Evolutionary conservation across 148 eudicot species (phyloP).

Genomic region (Rhododendron vialii): DNA sequence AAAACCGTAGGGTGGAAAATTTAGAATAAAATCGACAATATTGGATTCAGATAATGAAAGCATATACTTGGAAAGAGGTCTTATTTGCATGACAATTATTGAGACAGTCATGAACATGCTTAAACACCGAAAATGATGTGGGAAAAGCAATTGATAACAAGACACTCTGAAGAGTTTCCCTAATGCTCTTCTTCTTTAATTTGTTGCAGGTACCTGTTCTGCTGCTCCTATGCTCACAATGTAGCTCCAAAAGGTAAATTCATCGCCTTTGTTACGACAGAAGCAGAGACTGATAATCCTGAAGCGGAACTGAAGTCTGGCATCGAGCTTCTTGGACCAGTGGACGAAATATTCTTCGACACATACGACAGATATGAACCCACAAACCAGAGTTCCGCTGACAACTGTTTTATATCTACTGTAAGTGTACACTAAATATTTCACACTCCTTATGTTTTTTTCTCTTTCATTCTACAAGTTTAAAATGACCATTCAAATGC

Average conservation of each 20-base stretch:
- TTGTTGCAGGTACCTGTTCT: conserved; percentile 78
- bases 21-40: not conserved
- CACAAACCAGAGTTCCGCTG: conserved; percentile 39
- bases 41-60: not conserved
- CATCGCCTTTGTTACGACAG: conserved; percentile 86
- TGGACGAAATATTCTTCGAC: conserved; percentile 83
- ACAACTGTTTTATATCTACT: conserved; percentile 79
- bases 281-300: conserved; percentile 92
- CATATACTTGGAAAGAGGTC: not conserved
- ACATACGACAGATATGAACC: conserved; percentile 87
- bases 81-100: not conserved
- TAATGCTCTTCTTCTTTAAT: conserved; percentile 7
- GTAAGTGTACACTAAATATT: conserved; percentile 36
- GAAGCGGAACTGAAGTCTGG: conserved; percentile 87
- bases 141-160: not conserved
- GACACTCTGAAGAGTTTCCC: not conserved
- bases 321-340: conserved; percentile 80
- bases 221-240: conserved; percentile 93
- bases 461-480: not conserved
- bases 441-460: not conserved
- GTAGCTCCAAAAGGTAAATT: conserved; percentile 92
- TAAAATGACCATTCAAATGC: not conserved
- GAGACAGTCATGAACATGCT: not conserved
- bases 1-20: not conserved
- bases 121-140: not conserved